Evolutionary conservation across 108 stramenopile species (phyloP).

Genomic region (Aurantiochytrium sp.): DNA sequence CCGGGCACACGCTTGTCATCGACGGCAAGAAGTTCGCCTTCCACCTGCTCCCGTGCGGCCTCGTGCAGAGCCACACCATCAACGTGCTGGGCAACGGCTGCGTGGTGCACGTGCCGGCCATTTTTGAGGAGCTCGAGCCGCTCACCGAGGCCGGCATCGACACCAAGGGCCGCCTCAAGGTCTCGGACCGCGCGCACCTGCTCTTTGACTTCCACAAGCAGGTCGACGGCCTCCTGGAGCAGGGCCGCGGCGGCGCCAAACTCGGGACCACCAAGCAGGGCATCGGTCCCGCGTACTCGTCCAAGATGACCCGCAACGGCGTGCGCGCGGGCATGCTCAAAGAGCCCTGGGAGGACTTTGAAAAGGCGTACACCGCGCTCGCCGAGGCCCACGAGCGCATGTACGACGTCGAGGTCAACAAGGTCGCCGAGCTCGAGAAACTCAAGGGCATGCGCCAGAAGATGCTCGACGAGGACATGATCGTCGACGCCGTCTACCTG

Average conservation of each 20-base stretch:
- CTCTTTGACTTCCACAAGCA: constrained; percentile 97
- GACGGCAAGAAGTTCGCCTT: constrained; percentile 95
- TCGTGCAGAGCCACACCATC: constrained; percentile 76
- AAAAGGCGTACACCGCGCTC: constrained; percentile 74
- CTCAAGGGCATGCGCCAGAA: constrained; percentile 71
- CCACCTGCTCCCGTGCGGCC: constrained; percentile 93
- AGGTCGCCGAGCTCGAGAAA: constrained; percentile 74
- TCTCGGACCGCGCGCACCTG: constrained; percentile 92
- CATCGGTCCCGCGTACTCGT: constrained; percentile 95
- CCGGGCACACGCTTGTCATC: constrained; percentile 93
- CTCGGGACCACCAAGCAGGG: constrained; percentile 96
- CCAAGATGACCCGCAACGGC: constrained; percentile 94
- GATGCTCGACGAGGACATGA: constrained; percentile 64
- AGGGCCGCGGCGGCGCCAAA: constrained; percentile 65
- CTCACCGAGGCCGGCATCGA: constrained; percentile 69
- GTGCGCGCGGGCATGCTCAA: constrained; percentile 74
- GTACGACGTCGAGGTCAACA: constrained; percentile 75
- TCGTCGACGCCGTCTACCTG: neutral
- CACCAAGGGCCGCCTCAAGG: constrained; percentile 74
- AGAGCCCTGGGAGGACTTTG: constrained; percentile 70
- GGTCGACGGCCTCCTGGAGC: constrained; percentile 80
- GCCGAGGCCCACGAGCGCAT: constrained; percentile 68
- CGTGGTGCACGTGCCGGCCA: constrained; percentile 88
- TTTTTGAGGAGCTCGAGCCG: constrained; percentile 80
- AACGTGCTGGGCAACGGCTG: constrained; percentile 97